Conservation (phyloP, 2,329 filamentous ascomycete genomes). For the Aureobasidium pullulans region DNA sequence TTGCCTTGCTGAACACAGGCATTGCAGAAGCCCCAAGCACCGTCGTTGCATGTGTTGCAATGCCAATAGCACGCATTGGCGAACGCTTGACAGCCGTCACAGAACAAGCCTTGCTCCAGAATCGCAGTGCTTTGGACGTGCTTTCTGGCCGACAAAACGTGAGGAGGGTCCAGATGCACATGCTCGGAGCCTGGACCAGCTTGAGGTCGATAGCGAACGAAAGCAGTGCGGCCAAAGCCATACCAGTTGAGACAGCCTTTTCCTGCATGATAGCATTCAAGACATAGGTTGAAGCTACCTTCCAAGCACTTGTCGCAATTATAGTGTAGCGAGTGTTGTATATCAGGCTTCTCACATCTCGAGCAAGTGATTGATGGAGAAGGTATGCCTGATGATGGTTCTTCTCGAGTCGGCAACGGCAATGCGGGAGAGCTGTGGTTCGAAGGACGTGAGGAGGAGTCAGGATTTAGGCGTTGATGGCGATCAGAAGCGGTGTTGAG, state of each 20-base stretch:
- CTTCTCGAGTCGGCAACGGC: slow-evolving; percentile 16
- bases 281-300: slow-evolving; percentile 71
- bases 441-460: background rate
- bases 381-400: slow-evolving; percentile 17
- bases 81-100: slow-evolving; percentile 63
- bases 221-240: slow-evolving; percentile 71
- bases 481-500: background rate
- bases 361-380: slow-evolving; percentile 71
- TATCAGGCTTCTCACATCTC: slow-evolving; percentile 60
- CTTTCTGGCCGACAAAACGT: slow-evolving; percentile 43
- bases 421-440: slow-evolving; percentile 19
- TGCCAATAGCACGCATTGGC: slow-evolving; percentile 86
- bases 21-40: slow-evolving; percentile 92
- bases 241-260: slow-evolving; percentile 81
- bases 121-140: slow-evolving; percentile 42
- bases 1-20: slow-evolving; percentile 74
- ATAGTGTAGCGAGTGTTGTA: slow-evolving; percentile 82
- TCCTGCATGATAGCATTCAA: slow-evolving; percentile 68
- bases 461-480: background rate
- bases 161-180: slow-evolving; percentile 39
- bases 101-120: slow-evolving; percentile 76
- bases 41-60: slow-evolving; percentile 79
- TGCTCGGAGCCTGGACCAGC: slow-evolving; percentile 35
- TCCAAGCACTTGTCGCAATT: slow-evolving; percentile 64
- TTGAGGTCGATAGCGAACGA: slow-evolving; percentile 34